Evolutionary conservation across 1,139 yeast species (phyloP).

Genomic region (Suhomyces chickasaworum): DNA sequence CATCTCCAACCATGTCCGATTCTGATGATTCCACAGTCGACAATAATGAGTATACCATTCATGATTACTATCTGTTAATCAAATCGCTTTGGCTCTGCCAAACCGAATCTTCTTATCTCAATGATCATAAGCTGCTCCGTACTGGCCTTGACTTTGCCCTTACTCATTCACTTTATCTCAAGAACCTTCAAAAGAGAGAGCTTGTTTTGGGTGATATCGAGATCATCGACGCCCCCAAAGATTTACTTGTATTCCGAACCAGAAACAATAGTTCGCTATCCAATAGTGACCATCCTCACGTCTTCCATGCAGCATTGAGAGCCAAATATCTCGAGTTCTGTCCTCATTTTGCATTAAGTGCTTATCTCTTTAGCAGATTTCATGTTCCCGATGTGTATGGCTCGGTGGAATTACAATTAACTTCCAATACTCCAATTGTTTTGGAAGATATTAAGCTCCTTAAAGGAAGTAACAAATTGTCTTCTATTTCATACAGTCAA

Average conservation of each 20-base stretch:
- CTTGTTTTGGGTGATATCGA: slow-evolving; percentile 26
- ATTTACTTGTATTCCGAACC: slow-evolving; percentile 10
- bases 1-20: slow-evolving; percentile 17
- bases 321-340: slow-evolving; percentile 33
- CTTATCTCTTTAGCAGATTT: slow-evolving; percentile 33
- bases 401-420: slow-evolving; percentile 23
- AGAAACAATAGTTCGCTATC: slow-evolving; percentile 9
- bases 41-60: slow-evolving; percentile 22
- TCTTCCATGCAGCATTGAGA: slow-evolving; percentile 30
- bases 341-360: slow-evolving; percentile 32
- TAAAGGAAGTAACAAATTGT: slow-evolving; percentile 29
- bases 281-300: slow-evolving; percentile 11
- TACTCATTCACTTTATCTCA: slow-evolving; percentile 26
- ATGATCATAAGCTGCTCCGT: slow-evolving; percentile 28
- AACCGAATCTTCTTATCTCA: slow-evolving; percentile 18
- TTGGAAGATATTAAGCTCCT: slow-evolving; percentile 28
- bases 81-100: slow-evolving; percentile 23
- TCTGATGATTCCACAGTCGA: slow-evolving; percentile 17
- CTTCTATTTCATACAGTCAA: slow-evolving; percentile 30
- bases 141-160: slow-evolving; percentile 33
- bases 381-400: slow-evolving; percentile 36
- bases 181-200: slow-evolving; percentile 28
- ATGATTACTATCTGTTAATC: slow-evolving; percentile 27
- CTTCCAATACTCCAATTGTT: slow-evolving; percentile 15
- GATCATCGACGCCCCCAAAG: background rate